phyloP scores from a whole-genome alignment of 1,139 yeast genomes.

The Geotrichum citri-aurantii region DNA sequence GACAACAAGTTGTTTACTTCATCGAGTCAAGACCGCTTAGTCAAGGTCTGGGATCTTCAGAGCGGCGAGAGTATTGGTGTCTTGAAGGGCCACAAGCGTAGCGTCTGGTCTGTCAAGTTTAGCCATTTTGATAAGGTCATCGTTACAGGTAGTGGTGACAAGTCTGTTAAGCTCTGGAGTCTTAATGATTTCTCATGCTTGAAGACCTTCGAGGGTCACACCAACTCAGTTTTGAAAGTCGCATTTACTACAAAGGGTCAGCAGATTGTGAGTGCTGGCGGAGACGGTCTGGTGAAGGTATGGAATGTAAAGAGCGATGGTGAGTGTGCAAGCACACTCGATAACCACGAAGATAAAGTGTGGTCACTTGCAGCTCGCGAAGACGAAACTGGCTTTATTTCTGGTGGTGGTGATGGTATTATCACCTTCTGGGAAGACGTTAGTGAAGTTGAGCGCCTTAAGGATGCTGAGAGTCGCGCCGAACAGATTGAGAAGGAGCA shows the following conservation, averaged over 20 bases:
- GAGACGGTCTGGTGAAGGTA: conserved; percentile 86
- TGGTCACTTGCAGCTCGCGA: conserved; percentile 71
- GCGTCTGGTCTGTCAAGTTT: conserved; percentile 87
- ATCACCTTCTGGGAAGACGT: conserved; percentile 84
- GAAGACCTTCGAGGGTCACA: conserved; percentile 88
- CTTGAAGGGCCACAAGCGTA: conserved; percentile 84
- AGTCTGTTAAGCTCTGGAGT: conserved; percentile 85
- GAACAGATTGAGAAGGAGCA: conserved; percentile 85
- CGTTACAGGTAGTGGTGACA: conserved; percentile 81
- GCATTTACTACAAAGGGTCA: conserved; percentile 60
- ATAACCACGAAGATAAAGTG: conserved; percentile 87
- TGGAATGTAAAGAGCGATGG: conserved; percentile 72
- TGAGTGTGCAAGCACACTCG: conserved; percentile 76
- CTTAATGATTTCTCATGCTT: conserved; percentile 66
- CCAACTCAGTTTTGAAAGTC: conserved; percentile 84
- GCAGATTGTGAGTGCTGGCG: conserved; percentile 79
- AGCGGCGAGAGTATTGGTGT: conserved; percentile 82
- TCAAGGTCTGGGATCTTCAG: conserved; percentile 79
- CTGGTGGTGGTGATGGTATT: conserved; percentile 95
- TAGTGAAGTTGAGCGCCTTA: conserved; percentile 45
- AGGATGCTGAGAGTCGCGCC: conserved; percentile 38
- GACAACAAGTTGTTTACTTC: conserved; percentile 85
- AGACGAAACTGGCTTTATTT: conserved; percentile 64
- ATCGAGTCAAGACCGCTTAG: conserved; percentile 92
- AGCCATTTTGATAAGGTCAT: conserved; percentile 72